Conservation (phyloP, 2,329 filamentous ascomycete genomes). For the Penicillium sp. region DNA sequence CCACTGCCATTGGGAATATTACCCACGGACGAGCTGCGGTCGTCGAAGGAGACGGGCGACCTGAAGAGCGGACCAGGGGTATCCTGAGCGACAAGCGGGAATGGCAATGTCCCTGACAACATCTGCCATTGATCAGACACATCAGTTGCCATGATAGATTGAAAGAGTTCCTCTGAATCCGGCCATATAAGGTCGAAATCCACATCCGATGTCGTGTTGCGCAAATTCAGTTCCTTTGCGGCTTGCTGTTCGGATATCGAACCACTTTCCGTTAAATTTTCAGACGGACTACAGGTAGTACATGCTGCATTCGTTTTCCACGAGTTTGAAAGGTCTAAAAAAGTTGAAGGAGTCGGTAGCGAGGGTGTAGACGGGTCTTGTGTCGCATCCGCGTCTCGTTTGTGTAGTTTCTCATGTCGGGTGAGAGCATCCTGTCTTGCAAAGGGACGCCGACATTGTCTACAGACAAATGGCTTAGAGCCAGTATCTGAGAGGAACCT, state of each 20-base stretch:
- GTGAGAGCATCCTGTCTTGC: conserved; percentile 42
- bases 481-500: conserved; percentile 32
- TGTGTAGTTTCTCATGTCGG: conserved; percentile 41
- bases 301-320: conserved; percentile 24
- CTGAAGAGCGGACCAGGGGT: conserved; percentile 27
- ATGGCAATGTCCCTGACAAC: conserved; percentile 38
- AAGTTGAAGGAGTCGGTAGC: conserved; percentile 10
- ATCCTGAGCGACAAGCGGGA: conserved; percentile 30
- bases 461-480: conserved; percentile 39
- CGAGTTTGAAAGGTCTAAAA: conserved; percentile 17
- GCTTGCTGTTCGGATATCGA: conserved; percentile 22
- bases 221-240: conserved; percentile 16
- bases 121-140: conserved; percentile 39
- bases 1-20: conserved; percentile 38
- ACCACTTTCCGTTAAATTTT: conserved; percentile 17
- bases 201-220: conserved; percentile 26
- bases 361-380: conserved; percentile 7
- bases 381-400: conserved; percentile 23
- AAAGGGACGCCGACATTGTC: conserved; percentile 38
- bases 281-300: conserved; percentile 11
- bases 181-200: conserved; percentile 43
- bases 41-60: conserved; percentile 34
- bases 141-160: conserved; percentile 40
- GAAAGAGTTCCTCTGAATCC: conserved; percentile 42
- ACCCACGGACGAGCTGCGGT: conserved; percentile 33